Evolutionary conservation across 2,329 filamentous ascomycete species (phyloP).

Genomic region (Acrocalymma vagum): DNA sequence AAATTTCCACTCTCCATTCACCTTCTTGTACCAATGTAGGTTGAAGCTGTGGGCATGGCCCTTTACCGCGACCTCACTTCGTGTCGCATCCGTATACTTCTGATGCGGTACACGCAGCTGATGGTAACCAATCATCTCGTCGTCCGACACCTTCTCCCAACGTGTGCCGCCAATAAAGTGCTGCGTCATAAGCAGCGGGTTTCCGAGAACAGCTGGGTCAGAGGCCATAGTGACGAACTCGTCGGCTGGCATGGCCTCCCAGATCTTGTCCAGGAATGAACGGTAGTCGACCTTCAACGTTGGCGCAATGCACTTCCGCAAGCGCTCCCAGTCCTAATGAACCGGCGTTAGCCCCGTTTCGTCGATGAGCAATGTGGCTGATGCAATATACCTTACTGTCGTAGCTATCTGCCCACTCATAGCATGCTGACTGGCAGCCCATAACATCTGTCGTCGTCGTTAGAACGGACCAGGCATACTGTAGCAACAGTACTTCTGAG

Average conservation of each 20-base stretch:
- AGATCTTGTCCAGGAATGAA: constrained; percentile 63
- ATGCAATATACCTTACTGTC: constrained; percentile 62
- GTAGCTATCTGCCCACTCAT: constrained; percentile 72
- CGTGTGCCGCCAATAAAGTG: constrained; percentile 64
- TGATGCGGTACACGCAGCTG: constrained; percentile 68
- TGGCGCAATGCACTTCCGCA: constrained; percentile 69
- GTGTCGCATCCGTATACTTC: constrained; percentile 59
- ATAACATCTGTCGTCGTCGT: constrained; percentile 56
- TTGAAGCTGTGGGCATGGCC: constrained; percentile 66
- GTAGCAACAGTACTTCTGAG: not conserved
- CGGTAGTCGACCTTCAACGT: constrained; percentile 74
- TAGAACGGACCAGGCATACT: no score
- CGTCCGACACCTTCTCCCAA: constrained; percentile 60
- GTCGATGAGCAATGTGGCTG: not conserved
- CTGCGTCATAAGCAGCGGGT: constrained; percentile 63
- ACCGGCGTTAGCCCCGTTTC: not conserved
- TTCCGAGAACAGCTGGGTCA: constrained; percentile 61
- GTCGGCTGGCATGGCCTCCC: constrained; percentile 64
- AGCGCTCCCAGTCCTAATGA: constrained; percentile 64
- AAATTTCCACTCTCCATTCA: constrained; percentile 68
- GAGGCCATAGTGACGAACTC: constrained; percentile 64
- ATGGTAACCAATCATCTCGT: constrained; percentile 62
- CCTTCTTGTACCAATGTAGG: constrained; percentile 64
- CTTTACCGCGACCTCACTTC: constrained; percentile 59
- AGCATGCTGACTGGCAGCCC: constrained; percentile 59